These are phyloP conservation scores for Endocladia muricata DNA, from an alignment of 31 red algal species.

Conservation along the genomic window DNA sequence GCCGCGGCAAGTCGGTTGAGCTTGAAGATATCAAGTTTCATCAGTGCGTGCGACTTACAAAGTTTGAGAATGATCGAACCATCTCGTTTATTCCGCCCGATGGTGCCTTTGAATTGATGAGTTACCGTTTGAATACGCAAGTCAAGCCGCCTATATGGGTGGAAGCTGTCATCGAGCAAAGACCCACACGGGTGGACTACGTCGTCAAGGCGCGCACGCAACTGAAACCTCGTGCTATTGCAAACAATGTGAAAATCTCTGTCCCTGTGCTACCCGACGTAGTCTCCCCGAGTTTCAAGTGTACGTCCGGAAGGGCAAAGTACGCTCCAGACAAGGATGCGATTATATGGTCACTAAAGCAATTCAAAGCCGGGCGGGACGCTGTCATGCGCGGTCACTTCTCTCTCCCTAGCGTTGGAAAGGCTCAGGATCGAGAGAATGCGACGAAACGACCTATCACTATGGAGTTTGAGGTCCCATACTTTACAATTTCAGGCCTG, in stretches of 20 bases:
- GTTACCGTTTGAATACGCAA: conserved; percentile 89
- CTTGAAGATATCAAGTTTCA: conserved; percentile 99
- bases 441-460: conserved; percentile 80
- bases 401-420: conserved; percentile 74
- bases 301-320: conserved; percentile 80
- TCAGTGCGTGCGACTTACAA: conserved; percentile 92
- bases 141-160: conserved; percentile 91
- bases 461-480: conserved; percentile 97
- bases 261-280: conserved; percentile 94
- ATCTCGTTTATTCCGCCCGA: conserved; percentile 99
- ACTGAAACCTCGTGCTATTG: conserved; percentile 72
- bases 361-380: conserved; percentile 91
- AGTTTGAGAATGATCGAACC: conserved; percentile 91
- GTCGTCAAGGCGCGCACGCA: conserved; percentile 91
- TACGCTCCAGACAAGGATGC: conserved; percentile 92
- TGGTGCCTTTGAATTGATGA: conserved; percentile 99
- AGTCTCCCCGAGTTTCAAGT: conserved; percentile 89
- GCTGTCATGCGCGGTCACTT: conserved; percentile 87
- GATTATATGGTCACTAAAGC: conserved; percentile 93
- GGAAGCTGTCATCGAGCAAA: conserved; percentile 92
- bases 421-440: conserved; percentile 59
- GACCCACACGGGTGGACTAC: conserved; percentile 83
- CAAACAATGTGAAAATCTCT: conserved; percentile 91
- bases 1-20: conserved; percentile 77
- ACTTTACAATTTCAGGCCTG: conserved; percentile 93